Evolutionary conservation across 208 protist genomes (phyloP), one percentile per base, ranked within the genome.

Genomic region (Leishmania tarentolae): DNA sequence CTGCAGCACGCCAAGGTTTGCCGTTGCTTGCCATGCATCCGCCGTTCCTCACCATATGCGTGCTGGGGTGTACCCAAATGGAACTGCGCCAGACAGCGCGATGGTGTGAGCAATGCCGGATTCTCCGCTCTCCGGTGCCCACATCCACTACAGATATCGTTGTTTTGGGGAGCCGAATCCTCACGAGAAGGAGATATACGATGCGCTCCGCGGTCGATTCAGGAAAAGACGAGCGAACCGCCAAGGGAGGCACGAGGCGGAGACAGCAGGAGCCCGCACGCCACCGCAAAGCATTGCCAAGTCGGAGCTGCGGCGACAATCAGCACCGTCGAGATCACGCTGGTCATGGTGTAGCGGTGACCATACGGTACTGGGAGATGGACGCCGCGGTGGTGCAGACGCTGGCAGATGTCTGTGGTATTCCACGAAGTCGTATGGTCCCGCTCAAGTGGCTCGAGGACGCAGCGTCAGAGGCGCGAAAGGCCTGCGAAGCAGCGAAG

Each of bases 91-190:
- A 86, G 44, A 87, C 83, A 1, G 71, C 40, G 1, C 76, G 83
- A 37, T 84, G 80, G 76, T 78, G 87, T n/a, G 78, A 68, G 4
- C 52, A 81, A 31, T 95, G 91, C 72, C 88, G 94, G 53, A 92
- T 95, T 77, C 73, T 97, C 47, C 85, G 90, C 35, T 79, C 84
- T 17, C 87, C 90, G 13, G 61, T 91, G n/a, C 83, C 89, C 1
- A 94, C 92, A n/a, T 52, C 70, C 11, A 66, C 79, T 21, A 92
- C 91, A 19, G 94, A 97, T 79, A 77, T 97, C 21, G 87, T 97
- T 19, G 61, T 97, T 35, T 75, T 97, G 1, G 94, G 94, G n/a
- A 90, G 88, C 71, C 79, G 82, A 40, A 21, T 91, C 47, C 59
- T 91, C 21, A 66, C 71, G 24, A 79, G 69, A 35, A 78, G 74